Evolutionary conservation across 2,329 filamentous ascomycete species (phyloP), one percentile per base, ranked within the genome.

Genomic region (Triangularia verruculosa): DNA sequence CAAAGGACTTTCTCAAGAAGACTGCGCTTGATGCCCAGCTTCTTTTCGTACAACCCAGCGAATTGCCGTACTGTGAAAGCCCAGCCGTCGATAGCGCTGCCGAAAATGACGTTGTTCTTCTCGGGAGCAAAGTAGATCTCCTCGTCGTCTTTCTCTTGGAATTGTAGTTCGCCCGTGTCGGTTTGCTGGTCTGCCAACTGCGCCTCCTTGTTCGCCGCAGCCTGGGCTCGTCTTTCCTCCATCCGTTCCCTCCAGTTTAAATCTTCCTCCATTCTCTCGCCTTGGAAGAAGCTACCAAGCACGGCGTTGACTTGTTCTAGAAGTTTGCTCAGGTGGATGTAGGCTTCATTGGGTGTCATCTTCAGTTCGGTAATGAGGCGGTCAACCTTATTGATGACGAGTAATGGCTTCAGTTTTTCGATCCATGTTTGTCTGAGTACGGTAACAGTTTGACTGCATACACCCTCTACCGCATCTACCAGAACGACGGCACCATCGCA

Each of bases 371-470:
- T 97, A 62, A 99, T 85, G 62, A 99, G 84, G 63, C 95, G 87
- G 77, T 99, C 95, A 82, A 99, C 96, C 78, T 99, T 99, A 81
- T 99, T 99, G 77, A 99, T 94, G 62, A 98, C 93, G 51, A 99
- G 83, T 43, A 99, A 80, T 1, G 95, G 95, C 76, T 96, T 97
- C 66, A 99, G 83, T 77, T 97, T 95, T 78, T 99, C 95, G 32
- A 89, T 90, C 93, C 94, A 99, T 55, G 93, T 90, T 75, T 99
- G 95, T 34, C 95, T 88, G 63, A 99, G 82, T 15, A 99, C 95
- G 0, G 95, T 99, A 39, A 99, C 95, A 0, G 95, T 99, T 78
- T 99, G 95, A 78, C 93, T 97, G 81, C 95, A 99, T 3, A 99
- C 95, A 58, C 95, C 95, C 76, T 99, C 95, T 0, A 99, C 95